Evolutionary conservation across 129 eudicot species (phyloP).

Genomic region (carrot (Daucus carota)): DH1_v3.0 NC_030386.2:38152501-38153000

Average conservation of each 20-base stretch:
- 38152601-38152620: slow-evolving; percentile 14
- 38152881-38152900: slow-evolving; percentile 21
- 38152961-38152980: slow-evolving; percentile 26
- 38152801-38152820: slow-evolving; percentile 18
- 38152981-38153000: slow-evolving; percentile 25
- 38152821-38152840: slow-evolving; percentile 18
- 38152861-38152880: slow-evolving; percentile 25
- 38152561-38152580: slow-evolving; percentile 24
- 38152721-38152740: slow-evolving; percentile 24
- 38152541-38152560: slow-evolving; percentile 18
- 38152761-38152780: slow-evolving; percentile 3
- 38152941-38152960: slow-evolving; percentile 14
- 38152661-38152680: slow-evolving; percentile 30
- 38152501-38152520: slow-evolving; percentile 15
- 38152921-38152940: slow-evolving; percentile 19
- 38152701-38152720: slow-evolving; percentile 13
- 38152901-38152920: slow-evolving; percentile 20
- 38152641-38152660: slow-evolving; percentile 23
- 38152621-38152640: slow-evolving; percentile 12
- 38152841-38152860: slow-evolving; percentile 21
- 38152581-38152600: slow-evolving; percentile 15
- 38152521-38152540: slow-evolving; percentile 9
- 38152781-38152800: slow-evolving; percentile 12
- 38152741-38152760: slow-evolving; percentile 18
- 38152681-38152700: slow-evolving; percentile 15